Evolutionary conservation across 2,329 filamentous ascomycete species (phyloP).

Genomic region (Epichloe glyceriae): DNA sequence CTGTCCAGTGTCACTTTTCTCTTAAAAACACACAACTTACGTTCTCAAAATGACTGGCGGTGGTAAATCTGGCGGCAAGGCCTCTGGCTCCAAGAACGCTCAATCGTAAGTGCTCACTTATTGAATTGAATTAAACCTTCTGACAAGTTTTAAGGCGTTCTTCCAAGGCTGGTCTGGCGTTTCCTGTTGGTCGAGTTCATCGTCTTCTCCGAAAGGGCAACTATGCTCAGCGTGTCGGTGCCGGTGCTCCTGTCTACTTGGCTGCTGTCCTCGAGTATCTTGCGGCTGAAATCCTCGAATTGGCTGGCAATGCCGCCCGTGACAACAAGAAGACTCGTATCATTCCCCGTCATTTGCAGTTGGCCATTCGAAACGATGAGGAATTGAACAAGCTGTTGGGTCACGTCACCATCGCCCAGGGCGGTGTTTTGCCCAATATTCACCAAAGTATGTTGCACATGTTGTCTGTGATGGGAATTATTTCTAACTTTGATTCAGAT

Average conservation of each 20-base stretch:
- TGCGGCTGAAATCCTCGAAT: conserved; percentile 94
- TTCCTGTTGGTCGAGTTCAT: conserved; percentile 98
- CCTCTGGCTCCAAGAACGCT: conserved; percentile 96
- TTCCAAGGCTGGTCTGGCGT: conserved; percentile 97
- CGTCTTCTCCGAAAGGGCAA: conserved; percentile 98
- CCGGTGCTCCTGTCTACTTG: conserved; percentile 92
- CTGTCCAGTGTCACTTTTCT: not conserved
- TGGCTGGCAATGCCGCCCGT: conserved; percentile 95
- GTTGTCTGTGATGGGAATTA: not conserved
- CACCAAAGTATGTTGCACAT: conserved; percentile 66
- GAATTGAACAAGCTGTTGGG: conserved; percentile 98
- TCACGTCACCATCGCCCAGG: conserved; percentile 92
- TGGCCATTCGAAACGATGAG: conserved; percentile 98
- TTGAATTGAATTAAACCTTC: not conserved
- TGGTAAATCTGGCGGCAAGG: conserved; percentile 99
- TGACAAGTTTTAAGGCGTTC: conserved; percentile 56
- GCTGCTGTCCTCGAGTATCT: conserved; percentile 97
- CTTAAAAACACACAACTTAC: conserved; percentile 12
- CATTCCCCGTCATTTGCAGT: conserved; percentile 96
- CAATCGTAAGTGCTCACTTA: conserved; percentile 68
- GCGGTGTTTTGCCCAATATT: conserved; percentile 94
- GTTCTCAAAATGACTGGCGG: conserved; percentile 95
- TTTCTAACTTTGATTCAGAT: conserved; percentile 49
- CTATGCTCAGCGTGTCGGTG: conserved; percentile 99
- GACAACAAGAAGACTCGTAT: conserved; percentile 99